A percentile compares a stretch with the other conserved stretches of the same genome.
Conservation (phyloP, 1,284 basidiomycete genomes). For the Athelia sp. region DNA sequence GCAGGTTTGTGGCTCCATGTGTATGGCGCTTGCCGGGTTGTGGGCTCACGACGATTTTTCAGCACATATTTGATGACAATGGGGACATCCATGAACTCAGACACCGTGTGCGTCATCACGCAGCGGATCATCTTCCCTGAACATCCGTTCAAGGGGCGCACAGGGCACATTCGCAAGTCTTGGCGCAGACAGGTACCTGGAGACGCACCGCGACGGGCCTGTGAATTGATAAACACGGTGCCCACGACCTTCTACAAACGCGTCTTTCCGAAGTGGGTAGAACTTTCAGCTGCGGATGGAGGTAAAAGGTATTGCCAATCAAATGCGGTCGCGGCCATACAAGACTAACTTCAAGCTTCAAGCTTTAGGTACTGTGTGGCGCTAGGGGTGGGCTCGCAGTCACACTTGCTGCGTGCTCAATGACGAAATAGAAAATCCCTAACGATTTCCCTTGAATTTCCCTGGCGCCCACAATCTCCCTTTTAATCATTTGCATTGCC, state of each 20-base stretch:
- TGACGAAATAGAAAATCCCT: too few relatives aligned
- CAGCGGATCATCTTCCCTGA: conserved; percentile 94
- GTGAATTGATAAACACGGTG: conserved; percentile 93
- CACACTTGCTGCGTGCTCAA: too few relatives aligned
- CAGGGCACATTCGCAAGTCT: conserved; percentile 88
- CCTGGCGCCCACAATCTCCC: too few relatives aligned
- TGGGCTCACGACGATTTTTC: conserved; percentile 3
- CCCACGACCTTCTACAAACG: conserved; percentile 92
- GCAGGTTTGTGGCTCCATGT: conserved; percentile 38
- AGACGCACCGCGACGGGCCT: conserved; percentile 94
- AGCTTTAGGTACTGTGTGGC: not conserved
- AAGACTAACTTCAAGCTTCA: conserved; percentile 13
- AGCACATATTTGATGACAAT: conserved; percentile 85
- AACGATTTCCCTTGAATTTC: too few relatives aligned
- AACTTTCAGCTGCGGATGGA: conserved; percentile 46
- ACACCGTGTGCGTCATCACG: conserved; percentile 88
- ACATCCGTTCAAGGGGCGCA: conserved; percentile 91
- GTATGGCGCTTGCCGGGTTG: conserved; percentile 33
- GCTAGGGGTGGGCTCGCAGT: too few relatives aligned
- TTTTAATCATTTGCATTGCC: too few relatives aligned
- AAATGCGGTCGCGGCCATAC: conserved; percentile 9
- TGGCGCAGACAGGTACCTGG: conserved; percentile 98
- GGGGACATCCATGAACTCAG: conserved; percentile 85
- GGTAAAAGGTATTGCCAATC: not conserved
- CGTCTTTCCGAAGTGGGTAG: conserved; percentile 82